phyloP scores from a whole-genome alignment of 2,329 filamentous ascomycete genomes.

The Xylaria sp. region DNA sequence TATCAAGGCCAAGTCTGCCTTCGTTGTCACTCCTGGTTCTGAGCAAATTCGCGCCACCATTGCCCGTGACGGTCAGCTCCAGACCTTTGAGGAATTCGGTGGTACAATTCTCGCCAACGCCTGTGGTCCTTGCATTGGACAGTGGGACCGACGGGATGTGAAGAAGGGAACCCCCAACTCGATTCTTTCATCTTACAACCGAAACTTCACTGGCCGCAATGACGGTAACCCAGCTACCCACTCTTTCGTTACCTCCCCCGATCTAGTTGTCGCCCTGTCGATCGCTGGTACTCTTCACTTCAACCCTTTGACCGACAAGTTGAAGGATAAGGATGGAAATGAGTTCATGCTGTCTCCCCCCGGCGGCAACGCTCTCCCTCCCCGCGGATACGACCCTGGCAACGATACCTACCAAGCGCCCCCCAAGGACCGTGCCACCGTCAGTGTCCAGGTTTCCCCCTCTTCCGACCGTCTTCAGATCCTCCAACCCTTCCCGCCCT shows the following conservation, averaged over 20 bases:
- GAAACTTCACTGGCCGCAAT: slow-evolving; percentile 98
- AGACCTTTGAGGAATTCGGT: slow-evolving; percentile 96
- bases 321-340: slow-evolving; percentile 95
- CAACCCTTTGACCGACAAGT: slow-evolving; percentile 90
- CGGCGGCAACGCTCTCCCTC: slow-evolving; percentile 79
- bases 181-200: slow-evolving; percentile 99
- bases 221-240: slow-evolving; percentile 95
- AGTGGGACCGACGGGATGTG: slow-evolving; percentile 93
- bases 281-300: slow-evolving; percentile 87
- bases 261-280: slow-evolving; percentile 85
- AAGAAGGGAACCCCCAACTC: slow-evolving; percentile 96
- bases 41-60: slow-evolving; percentile 97
- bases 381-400: slow-evolving; percentile 85
- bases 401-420: slow-evolving; percentile 96
- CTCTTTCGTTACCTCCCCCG: slow-evolving; percentile 90
- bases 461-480: slow-evolving; percentile 93
- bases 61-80: slow-evolving; percentile 84
- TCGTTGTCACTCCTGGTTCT: slow-evolving; percentile 94
- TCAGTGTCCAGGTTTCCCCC: slow-evolving; percentile 84
- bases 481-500: slow-evolving; percentile 81
- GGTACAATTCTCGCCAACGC: slow-evolving; percentile 95
- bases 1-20: slow-evolving; percentile 89
- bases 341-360: slow-evolving; percentile 88
- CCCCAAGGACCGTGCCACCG: slow-evolving; percentile 74
- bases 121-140: slow-evolving; percentile 89